Conservation (phyloP, 768 basidiomycete genomes). For the Auricularia sp. region DNA sequence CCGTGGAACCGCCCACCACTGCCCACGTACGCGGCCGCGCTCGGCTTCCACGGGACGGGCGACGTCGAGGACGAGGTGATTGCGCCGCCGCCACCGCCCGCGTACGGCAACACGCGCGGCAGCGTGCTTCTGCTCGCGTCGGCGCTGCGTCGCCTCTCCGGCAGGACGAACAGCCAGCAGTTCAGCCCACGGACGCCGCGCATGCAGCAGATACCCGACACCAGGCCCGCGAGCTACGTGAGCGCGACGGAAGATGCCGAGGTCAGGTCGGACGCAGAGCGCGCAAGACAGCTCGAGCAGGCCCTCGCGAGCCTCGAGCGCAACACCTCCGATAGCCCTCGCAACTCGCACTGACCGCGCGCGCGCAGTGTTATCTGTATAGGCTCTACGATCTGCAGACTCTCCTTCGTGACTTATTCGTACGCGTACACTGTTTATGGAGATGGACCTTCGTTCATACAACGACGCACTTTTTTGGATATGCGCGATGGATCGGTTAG, state of each 20-base stretch:
- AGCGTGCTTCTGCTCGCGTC: constrained; percentile 52
- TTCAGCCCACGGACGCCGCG: constrained; percentile 7
- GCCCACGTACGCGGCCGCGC: constrained; percentile 59
- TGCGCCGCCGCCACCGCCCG: constrained; percentile 55
- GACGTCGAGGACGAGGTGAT: constrained; percentile 66
- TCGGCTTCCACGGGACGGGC: constrained; percentile 64
- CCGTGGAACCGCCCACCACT: constrained; percentile 66
- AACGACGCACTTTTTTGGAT: no score
- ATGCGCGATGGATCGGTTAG: no score
- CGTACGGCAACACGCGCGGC: constrained; percentile 66
- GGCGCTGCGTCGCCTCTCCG: constrained; percentile 33
- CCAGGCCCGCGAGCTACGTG: constrained; percentile 43
- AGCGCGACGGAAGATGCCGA: constrained; percentile 51
- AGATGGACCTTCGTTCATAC: no score
- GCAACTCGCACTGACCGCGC: no score
- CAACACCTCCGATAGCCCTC: background rate
- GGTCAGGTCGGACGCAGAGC: constrained; percentile 39
- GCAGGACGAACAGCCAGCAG: constrained; percentile 9
- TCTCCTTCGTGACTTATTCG: no score
- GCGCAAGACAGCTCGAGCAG: constrained; percentile 44
- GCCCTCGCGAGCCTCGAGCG: constrained; percentile 35
- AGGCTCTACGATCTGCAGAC: no score
- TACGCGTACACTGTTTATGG: no score
- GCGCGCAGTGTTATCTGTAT: no score
- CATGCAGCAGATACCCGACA: constrained; percentile 14